phyloP scores from a whole-genome alignment of 306 rosid genomes.

The Prunus kanzakura region DNA sequence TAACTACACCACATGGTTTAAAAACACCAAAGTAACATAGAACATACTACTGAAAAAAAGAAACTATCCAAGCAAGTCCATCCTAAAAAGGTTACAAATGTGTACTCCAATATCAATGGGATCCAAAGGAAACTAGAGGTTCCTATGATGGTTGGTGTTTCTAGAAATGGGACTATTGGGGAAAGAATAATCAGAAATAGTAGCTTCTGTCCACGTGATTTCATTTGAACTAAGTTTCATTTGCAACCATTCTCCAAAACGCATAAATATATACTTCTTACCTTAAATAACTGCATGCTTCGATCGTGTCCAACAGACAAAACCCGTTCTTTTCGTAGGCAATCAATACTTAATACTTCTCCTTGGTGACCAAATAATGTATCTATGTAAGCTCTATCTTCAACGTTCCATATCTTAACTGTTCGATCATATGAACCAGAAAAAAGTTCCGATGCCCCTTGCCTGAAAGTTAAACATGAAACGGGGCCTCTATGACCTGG shows the following conservation, averaged over 20 bases:
- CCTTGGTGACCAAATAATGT: slow-evolving; percentile 94
- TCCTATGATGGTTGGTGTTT: background rate
- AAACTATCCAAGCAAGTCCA: background rate
- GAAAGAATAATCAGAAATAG: background rate
- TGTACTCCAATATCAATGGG: background rate
- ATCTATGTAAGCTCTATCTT: slow-evolving; percentile 82
- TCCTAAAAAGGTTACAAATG: background rate
- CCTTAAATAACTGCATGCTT: slow-evolving; percentile 89
- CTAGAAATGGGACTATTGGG: background rate
- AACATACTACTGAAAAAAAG: slow-evolving; percentile 6
- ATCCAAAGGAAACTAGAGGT: background rate
- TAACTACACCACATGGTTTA: background rate
- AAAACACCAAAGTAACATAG: background rate
- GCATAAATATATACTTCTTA: slow-evolving; percentile 15
- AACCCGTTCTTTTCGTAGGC: slow-evolving; percentile 83
- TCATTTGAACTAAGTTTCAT: background rate
- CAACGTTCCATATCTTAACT: slow-evolving; percentile 94
- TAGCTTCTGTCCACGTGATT: background rate
- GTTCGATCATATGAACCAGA: slow-evolving; percentile 95
- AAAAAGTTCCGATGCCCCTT: slow-evolving; percentile 88
- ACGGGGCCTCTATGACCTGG: slow-evolving; percentile 88
- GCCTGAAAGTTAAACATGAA: slow-evolving; percentile 84
- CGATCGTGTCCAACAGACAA: slow-evolving; percentile 88
- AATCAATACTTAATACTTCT: slow-evolving; percentile 72
- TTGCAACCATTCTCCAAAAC: background rate